phyloP scores from a whole-genome alignment of 805 yeast species.

The Saccharomycopsis schoenii region DNA sequence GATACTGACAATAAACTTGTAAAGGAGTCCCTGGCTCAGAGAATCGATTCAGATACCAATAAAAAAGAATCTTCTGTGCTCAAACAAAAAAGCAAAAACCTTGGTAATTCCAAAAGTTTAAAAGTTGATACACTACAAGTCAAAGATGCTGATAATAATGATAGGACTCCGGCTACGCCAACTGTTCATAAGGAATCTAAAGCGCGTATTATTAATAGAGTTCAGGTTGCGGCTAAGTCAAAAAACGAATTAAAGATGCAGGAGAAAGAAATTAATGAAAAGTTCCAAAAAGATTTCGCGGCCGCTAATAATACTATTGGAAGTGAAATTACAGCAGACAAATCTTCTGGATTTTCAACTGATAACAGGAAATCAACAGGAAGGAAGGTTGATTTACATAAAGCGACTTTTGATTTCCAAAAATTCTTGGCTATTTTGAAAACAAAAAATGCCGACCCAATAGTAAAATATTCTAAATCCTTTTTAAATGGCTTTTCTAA shows the following conservation, averaged over 20 bases:
- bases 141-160: background rate
- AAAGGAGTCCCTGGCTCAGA: background rate
- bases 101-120: background rate
- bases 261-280: slow-evolving; percentile 12
- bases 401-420: slow-evolving; percentile 67
- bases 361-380: background rate
- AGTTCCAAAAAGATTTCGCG: slow-evolving; percentile 5
- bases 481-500: slow-evolving; percentile 70
- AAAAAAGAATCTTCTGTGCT: background rate
- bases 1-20: background rate
- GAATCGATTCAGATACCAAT: background rate
- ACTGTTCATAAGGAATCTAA: slow-evolving; percentile 10
- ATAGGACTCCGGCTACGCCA: background rate
- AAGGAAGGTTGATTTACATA: slow-evolving; percentile 12
- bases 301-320: background rate
- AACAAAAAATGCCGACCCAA: slow-evolving; percentile 73
- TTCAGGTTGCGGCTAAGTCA: slow-evolving; percentile 12
- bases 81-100: background rate
- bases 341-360: background rate
- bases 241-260: slow-evolving; percentile 14
- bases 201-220: slow-evolving; percentile 15
- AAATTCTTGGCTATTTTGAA: slow-evolving; percentile 62
- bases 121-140: background rate
- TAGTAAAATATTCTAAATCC: slow-evolving; percentile 76
- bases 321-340: background rate